A percentile compares a stretch with the other conserved stretches of the same genome.
phyloP scores from a whole-genome alignment of 805 yeast species.

The Candida berthetii region DNA sequence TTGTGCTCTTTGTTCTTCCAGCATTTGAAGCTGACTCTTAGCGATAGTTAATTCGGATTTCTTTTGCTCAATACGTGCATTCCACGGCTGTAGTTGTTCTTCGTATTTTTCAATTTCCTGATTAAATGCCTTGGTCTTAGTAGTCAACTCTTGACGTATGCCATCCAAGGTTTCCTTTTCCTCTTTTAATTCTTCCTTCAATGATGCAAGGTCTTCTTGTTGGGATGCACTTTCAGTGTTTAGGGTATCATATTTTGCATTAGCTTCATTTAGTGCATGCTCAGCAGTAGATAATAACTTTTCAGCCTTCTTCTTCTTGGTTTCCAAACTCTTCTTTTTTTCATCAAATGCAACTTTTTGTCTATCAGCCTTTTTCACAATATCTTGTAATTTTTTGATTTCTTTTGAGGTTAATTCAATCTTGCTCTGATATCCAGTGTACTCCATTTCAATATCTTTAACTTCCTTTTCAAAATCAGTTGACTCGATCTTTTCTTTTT shows the following conservation, averaged over 20 bases:
- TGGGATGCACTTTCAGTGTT: slow-evolving; percentile 37
- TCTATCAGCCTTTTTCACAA: slow-evolving; percentile 41
- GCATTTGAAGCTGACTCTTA: slow-evolving; percentile 56
- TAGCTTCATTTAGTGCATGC: slow-evolving; percentile 36
- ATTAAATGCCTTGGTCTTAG: slow-evolving; percentile 66
- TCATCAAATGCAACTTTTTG: slow-evolving; percentile 70
- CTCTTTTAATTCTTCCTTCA: slow-evolving; percentile 36
- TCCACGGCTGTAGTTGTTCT: slow-evolving; percentile 77
- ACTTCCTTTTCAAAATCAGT: slow-evolving; percentile 33
- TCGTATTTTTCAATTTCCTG: slow-evolving; percentile 59
- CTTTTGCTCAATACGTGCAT: slow-evolving; percentile 54
- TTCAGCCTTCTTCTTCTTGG: slow-evolving; percentile 51
- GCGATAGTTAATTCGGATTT: slow-evolving; percentile 61
- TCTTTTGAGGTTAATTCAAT: slow-evolving; percentile 18
- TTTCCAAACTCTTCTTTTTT: slow-evolving; percentile 57
- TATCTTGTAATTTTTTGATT: slow-evolving; percentile 25
- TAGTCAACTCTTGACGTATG: slow-evolving; percentile 60
- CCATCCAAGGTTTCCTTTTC: slow-evolving; percentile 58
- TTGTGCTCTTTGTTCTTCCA: slow-evolving; percentile 38
- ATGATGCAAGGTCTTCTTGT: slow-evolving; percentile 35
- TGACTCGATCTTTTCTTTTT: slow-evolving; percentile 36
- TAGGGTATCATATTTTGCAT: slow-evolving; percentile 38
- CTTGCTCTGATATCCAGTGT: slow-evolving; percentile 15
- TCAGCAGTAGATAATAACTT: slow-evolving; percentile 46
- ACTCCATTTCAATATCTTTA: slow-evolving; percentile 22